These are phyloP conservation scores for Butyriboletus loyo DNA, from an alignment of 768 basidiomycete genomes.

Conservation along the genomic window DNA sequence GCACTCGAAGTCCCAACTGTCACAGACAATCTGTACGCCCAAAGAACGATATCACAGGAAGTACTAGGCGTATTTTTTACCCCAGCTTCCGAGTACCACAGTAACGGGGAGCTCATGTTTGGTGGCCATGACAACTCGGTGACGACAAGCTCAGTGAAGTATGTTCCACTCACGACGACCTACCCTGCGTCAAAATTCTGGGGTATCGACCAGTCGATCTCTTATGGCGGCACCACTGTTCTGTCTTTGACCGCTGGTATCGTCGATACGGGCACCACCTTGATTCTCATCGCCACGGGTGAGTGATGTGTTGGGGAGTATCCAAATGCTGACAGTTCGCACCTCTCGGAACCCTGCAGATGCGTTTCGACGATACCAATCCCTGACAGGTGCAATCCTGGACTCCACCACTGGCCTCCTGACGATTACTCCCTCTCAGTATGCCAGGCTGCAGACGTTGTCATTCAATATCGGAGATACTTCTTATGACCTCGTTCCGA, in stretches of 20 bases:
- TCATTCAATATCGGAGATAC: constrained; percentile 22
- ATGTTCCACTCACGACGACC: no score
- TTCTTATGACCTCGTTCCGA: constrained; percentile 15
- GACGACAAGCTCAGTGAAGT: constrained; percentile 22
- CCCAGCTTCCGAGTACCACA: constrained; percentile 20
- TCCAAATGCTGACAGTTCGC: not conserved
- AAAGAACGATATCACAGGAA: constrained; percentile 26
- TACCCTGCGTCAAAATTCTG: no score
- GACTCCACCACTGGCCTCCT: constrained; percentile 30
- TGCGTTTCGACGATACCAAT: constrained; percentile 21
- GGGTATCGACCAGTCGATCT: no score
- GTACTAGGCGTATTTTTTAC: constrained; percentile 33
- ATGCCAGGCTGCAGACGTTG: constrained; percentile 19
- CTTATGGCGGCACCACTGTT: constrained; percentile 25
- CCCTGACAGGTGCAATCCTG: constrained; percentile 22
- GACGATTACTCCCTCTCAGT: constrained; percentile 22
- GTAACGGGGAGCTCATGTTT: constrained; percentile 27
- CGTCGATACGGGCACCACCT: no score
- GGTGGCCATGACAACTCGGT: constrained; percentile 22
- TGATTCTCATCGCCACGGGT: constrained; percentile 27
- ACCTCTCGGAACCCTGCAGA: constrained; percentile 6
- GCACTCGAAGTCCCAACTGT: constrained; percentile 30
- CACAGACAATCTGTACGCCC: constrained; percentile 32
- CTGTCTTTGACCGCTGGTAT: no score
- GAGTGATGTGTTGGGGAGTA: not conserved